phyloP scores from a whole-genome alignment of 345 rosid genomes.

The Sisymbrium altissimum region DNA sequence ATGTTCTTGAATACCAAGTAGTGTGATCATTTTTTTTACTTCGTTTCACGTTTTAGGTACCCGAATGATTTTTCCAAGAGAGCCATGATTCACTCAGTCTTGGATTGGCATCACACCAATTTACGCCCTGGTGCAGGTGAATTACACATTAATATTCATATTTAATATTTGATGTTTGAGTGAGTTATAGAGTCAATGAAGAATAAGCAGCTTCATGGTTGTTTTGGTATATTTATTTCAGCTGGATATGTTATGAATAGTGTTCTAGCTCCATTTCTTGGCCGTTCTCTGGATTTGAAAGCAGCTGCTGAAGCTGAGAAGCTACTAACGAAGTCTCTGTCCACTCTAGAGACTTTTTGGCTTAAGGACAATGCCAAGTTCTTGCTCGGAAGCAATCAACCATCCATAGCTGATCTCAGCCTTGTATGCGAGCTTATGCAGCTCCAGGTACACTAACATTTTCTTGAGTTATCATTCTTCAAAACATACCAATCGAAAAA shows the following conservation, averaged over 20 bases:
- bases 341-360: constrained; percentile 70
- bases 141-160: not conserved
- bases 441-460: constrained; percentile 50
- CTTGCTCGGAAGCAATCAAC: constrained; percentile 70
- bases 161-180: not conserved
- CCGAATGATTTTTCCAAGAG: constrained; percentile 77
- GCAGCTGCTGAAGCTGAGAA: constrained; percentile 72
- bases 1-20: constrained; percentile 16
- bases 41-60: constrained; percentile 46
- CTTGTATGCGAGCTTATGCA: constrained; percentile 81
- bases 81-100: constrained; percentile 73
- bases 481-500: not conserved
- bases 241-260: constrained; percentile 46
- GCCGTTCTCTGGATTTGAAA: constrained; percentile 47
- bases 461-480: not conserved
- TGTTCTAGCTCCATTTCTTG: constrained; percentile 52
- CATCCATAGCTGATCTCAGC: constrained; percentile 83
- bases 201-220: not conserved
- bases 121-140: constrained; percentile 71
- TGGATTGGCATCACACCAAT: constrained; percentile 89
- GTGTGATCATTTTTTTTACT: not conserved
- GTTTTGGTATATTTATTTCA: constrained; percentile 27
- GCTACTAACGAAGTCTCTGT: constrained; percentile 49
- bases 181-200: not conserved
- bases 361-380: constrained; percentile 66